Percentiles rank a stretch among this genome's conserved stretches.
phyloP scores from a whole-genome alignment of 805 yeast species.

The Schwanniomyces yamadae region DNA sequence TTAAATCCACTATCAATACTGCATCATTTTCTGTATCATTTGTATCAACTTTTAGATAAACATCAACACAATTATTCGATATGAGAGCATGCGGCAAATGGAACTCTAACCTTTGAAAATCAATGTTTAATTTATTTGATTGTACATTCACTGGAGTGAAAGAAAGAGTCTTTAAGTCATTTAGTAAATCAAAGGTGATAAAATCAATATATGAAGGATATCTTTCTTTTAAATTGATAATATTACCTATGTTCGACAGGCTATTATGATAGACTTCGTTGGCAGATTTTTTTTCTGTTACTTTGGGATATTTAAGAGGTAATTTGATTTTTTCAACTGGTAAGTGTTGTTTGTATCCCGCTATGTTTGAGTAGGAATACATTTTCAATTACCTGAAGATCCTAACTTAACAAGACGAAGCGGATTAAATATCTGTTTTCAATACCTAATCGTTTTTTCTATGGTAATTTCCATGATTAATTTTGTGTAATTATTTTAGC shows the following conservation, averaged over 20 bases:
- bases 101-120: conserved; percentile 33
- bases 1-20: conserved; percentile 48
- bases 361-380: conserved; percentile 18
- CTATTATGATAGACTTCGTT: conserved; percentile 24
- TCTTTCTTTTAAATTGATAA: conserved; percentile 21
- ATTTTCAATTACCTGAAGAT: no score
- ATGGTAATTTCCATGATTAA: neutral
- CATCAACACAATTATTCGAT: conserved; percentile 15
- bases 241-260: conserved; percentile 19
- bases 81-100: conserved; percentile 24
- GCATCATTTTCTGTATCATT: conserved; percentile 10
- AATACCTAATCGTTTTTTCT: conserved; percentile 1
- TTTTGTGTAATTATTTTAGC: conserved; percentile 7
- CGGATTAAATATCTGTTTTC: neutral
- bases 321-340: conserved; percentile 16
- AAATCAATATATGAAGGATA: conserved; percentile 23
- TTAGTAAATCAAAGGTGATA: conserved; percentile 30
- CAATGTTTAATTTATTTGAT: conserved; percentile 29
- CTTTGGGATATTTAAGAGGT: conserved; percentile 24
- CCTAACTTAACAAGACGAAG: no score
- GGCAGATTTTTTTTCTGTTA: conserved; percentile 6
- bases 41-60: conserved; percentile 6
- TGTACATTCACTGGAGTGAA: conserved; percentile 42
- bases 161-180: conserved; percentile 28
- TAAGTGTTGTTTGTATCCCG: conserved; percentile 19